Evolutionary conservation across 345 rosid genomes (phyloP).

Genomic region (Clausena lansium): DNA sequence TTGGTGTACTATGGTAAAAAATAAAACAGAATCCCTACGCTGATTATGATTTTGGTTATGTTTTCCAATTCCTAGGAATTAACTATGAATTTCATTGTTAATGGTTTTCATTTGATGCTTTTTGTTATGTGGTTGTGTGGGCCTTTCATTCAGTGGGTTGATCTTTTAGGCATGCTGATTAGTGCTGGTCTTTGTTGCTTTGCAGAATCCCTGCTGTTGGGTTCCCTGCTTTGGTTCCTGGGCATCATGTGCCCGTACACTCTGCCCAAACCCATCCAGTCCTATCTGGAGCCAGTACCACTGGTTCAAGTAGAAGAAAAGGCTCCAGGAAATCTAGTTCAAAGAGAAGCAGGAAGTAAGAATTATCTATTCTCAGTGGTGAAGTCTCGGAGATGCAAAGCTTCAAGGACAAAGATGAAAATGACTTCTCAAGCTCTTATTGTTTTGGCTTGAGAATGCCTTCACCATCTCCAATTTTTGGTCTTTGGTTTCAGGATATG

Average conservation of each 20-base stretch:
- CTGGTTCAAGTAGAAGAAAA: conserved; percentile 38
- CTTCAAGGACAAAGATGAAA: conserved; percentile 69
- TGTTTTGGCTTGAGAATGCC: conserved; percentile 14
- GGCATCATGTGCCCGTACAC: conserved; percentile 70
- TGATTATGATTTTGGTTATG: background rate
- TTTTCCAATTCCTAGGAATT: background rate
- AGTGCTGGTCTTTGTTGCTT: background rate
- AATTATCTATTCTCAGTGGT: background rate
- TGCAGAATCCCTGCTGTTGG: conserved; percentile 99
- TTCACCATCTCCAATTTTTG: background rate
- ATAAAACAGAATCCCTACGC: background rate
- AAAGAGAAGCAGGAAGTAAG: conserved; percentile 58
- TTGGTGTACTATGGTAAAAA: background rate
- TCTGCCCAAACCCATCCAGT: conserved; percentile 34
- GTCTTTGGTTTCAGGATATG: background rate
- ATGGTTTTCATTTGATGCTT: background rate
- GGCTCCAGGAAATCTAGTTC: conserved; percentile 41
- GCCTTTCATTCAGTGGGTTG: background rate
- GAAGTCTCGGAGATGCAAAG: conserved; percentile 57
- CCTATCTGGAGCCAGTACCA: conserved; percentile 32
- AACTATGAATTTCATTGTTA: background rate
- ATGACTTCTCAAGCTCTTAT: background rate
- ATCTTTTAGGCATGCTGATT: conserved; percentile 8
- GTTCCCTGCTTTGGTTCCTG: conserved; percentile 99
- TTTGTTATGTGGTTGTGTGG: background rate